phyloP scores from a whole-genome alignment of 164 flowering plant genomes.

The Vitis vinifera region ASM3070453v1 NC_081822.1:4226501-4227000 shows the following conservation, averaged over 20 bases:
- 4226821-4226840: constrained; percentile 90
- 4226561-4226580: neutral
- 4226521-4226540: neutral
- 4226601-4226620: neutral
- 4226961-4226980: neutral
- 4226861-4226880: constrained; percentile 88
- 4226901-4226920: neutral
- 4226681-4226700: constrained; percentile 58
- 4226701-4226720: constrained; percentile 69
- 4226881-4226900: constrained; percentile 9
- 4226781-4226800: neutral
- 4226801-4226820: neutral
- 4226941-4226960: neutral
- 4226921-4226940: too few species aligned
- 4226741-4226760: constrained; percentile 4
- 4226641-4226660: constrained; percentile 90
- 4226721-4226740: constrained; percentile 73
- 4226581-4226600: constrained; percentile 6
- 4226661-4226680: constrained; percentile 83
- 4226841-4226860: constrained; percentile 60
- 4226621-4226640: constrained; percentile 47
- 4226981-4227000: too few species aligned
- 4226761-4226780: neutral
- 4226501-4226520: neutral
- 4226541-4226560: neutral